Evolutionary conservation across 2,329 filamentous ascomycete species (phyloP).

Genomic region (Aspergillus arachidicola): DNA sequence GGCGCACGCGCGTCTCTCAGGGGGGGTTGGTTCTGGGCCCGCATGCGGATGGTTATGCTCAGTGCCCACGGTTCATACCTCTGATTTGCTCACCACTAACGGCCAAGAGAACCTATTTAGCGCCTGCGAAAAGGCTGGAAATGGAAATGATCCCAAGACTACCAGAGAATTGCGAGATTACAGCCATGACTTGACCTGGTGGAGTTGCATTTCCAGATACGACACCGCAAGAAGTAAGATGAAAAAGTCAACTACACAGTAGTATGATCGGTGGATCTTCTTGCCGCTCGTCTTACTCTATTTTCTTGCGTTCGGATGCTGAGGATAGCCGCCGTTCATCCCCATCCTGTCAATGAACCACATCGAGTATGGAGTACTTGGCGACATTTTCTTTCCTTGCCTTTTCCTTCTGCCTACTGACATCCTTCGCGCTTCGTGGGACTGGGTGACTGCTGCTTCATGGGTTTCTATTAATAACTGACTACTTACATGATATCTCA

Average conservation of each 20-base stretch:
- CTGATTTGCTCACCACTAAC: constrained; percentile 16
- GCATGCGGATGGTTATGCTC: constrained; percentile 20
- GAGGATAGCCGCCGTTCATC: not conserved
- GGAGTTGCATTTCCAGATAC: constrained; percentile 3
- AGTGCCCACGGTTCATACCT: constrained; percentile 10
- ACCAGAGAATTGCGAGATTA: constrained; percentile 11
- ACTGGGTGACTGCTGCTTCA: not conserved
- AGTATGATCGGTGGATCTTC: constrained; percentile 2
- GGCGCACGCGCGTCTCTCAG: constrained; percentile 27
- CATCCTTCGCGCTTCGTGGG: not conserved
- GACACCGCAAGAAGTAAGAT: not conserved
- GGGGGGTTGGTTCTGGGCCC: constrained; percentile 23
- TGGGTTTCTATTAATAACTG: constrained; percentile 11
- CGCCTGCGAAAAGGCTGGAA: constrained; percentile 4
- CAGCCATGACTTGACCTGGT: constrained; percentile 8
- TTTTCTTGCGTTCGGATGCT: not conserved
- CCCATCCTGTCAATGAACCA: not conserved
- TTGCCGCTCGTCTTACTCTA: not conserved
- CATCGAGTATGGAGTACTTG: not conserved
- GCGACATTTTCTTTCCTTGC: not conserved
- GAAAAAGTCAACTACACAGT: not conserved
- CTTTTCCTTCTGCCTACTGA: constrained; percentile 3
- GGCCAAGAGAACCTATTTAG: constrained; percentile 9
- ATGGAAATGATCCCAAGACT: constrained; percentile 6
- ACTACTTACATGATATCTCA: not conserved